Conservation (phyloP, 805 yeast genomes). For the Ogataea trehalophila region DNA sequence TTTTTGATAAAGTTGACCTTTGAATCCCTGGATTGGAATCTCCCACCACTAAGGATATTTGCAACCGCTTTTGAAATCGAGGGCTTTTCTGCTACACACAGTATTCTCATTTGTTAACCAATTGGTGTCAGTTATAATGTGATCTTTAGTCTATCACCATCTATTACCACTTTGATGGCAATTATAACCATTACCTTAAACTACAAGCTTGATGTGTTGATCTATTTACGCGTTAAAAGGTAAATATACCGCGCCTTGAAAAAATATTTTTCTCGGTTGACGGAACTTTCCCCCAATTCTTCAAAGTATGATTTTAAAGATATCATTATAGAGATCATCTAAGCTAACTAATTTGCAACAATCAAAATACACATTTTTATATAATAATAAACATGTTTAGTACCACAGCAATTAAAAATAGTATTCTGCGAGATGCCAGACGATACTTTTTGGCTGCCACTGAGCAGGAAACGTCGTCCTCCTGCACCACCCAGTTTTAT, state of each 20-base stretch:
- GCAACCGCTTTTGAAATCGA: conserved; percentile 88
- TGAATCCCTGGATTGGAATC: conserved; percentile 42
- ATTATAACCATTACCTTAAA: background rate
- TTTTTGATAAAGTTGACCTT: conserved; percentile 64
- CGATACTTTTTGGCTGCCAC: background rate
- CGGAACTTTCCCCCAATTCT: conserved; percentile 7
- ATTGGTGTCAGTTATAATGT: background rate
- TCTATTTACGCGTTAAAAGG: background rate
- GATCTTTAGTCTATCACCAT: background rate
- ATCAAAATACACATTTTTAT: background rate
- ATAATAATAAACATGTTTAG: background rate
- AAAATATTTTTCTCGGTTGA: background rate
- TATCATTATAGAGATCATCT: too few species aligned
- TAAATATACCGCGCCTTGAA: conserved; percentile 1
- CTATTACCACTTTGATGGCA: too few species aligned
- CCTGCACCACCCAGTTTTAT: conserved; percentile 11
- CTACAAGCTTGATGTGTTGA: background rate
- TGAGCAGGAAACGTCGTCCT: background rate
- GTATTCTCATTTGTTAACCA: conserved; percentile 50
- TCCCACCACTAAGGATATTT: conserved; percentile 70
- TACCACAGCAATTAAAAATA: background rate
- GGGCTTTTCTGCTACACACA: conserved; percentile 97
- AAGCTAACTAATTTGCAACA: too few species aligned
- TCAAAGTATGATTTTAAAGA: too few species aligned
- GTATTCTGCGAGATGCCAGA: background rate